Conservation (phyloP, 106 monocot species). For the Cymbidium sinense region DNA sequence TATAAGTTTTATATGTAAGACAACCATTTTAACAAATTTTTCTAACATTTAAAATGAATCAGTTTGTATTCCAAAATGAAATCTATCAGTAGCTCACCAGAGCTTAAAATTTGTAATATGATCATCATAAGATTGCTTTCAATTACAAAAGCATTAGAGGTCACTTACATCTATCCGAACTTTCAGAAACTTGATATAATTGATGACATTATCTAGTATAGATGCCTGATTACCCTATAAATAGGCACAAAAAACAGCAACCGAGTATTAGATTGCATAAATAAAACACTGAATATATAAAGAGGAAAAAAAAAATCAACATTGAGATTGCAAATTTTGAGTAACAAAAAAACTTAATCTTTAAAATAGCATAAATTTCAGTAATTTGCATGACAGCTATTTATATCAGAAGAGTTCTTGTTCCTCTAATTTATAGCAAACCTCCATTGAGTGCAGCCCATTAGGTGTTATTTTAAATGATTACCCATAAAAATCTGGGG, state of each 20-base stretch:
- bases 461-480: not conserved
- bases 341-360: not conserved
- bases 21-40: not conserved
- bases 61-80: not conserved
- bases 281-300: not conserved
- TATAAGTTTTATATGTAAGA: not conserved
- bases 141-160: not conserved
- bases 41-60: not conserved
- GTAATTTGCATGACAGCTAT: not conserved
- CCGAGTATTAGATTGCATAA: not conserved
- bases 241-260: not conserved
- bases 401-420: not conserved
- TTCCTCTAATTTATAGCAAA: not conserved
- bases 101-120: not conserved
- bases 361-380: not conserved
- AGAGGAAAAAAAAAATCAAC: not conserved
- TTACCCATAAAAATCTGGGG: too few relatives aligned
- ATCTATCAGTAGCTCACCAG: not conserved
- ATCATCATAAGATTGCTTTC: not conserved
- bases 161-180: constrained; percentile 31
- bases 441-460: not conserved
- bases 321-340: not conserved
- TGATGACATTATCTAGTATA: constrained; percentile 36
- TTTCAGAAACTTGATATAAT: constrained; percentile 57
- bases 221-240: constrained; percentile 19